These are phyloP conservation scores for Hymenoscyphus scutula DNA, from an alignment of 2,329 filamentous ascomycete genomes.

Conservation along the genomic window DNA sequence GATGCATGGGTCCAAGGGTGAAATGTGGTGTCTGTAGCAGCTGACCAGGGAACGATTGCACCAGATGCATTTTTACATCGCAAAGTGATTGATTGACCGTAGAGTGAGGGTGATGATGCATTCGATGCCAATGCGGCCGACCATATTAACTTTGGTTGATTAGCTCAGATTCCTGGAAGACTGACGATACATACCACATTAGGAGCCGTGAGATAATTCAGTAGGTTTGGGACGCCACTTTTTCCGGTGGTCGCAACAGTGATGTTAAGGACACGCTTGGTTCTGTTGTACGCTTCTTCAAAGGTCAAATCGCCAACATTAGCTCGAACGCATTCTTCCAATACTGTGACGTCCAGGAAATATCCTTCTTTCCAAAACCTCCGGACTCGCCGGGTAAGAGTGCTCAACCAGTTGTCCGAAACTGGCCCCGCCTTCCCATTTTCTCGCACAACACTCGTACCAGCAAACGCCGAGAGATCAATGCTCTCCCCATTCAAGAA, in stretches of 20 bases:
- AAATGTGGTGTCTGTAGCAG: conserved; percentile 48
- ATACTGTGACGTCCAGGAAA: conserved; percentile 75
- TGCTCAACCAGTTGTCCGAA: conserved; percentile 48
- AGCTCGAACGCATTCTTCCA: conserved; percentile 79
- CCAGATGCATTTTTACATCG: conserved; percentile 63
- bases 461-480: conserved; percentile 74
- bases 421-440: conserved; percentile 35
- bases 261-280: conserved; percentile 86
- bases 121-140: conserved; percentile 60
- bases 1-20: conserved; percentile 53
- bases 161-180: not conserved
- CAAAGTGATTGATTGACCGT: conserved; percentile 50
- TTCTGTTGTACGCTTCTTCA: conserved; percentile 84
- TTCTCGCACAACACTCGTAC: conserved; percentile 36
- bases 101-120: conserved; percentile 47
- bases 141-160: conserved; percentile 50
- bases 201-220: conserved; percentile 91
- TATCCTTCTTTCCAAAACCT: conserved; percentile 76
- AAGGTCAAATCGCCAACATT: conserved; percentile 91
- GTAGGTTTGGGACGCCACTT: conserved; percentile 74
- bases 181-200: conserved; percentile 68
- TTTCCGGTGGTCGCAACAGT: conserved; percentile 76
- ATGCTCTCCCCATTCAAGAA: conserved; percentile 79
- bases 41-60: conserved; percentile 57
- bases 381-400: conserved; percentile 61